Percentiles rank a stretch among this genome's conserved stretches.
Evolutionary conservation across 208 protist species (phyloP).

Genomic region (Herpetomonas muscarum): DNA sequence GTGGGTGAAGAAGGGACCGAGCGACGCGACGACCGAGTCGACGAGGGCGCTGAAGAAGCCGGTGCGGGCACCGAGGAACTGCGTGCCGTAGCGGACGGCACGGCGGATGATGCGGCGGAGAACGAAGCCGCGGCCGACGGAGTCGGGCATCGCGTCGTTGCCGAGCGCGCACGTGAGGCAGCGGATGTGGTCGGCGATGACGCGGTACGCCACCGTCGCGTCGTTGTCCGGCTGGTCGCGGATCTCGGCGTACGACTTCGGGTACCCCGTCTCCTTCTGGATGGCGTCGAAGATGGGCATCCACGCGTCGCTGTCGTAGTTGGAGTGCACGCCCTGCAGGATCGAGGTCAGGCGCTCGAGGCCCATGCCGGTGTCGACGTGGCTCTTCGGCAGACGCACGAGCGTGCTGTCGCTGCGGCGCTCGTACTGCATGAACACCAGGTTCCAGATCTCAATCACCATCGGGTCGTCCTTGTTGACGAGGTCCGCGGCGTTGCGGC

Average conservation of each 20-base stretch:
- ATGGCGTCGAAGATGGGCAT: slow-evolving; percentile 96
- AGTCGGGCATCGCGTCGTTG: slow-evolving; percentile 96
- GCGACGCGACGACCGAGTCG: slow-evolving; percentile 77
- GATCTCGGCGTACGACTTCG: slow-evolving; percentile 81
- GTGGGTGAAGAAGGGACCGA: slow-evolving; percentile 95
- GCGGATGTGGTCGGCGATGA: slow-evolving; percentile 99
- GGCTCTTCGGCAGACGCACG: slow-evolving; percentile 83
- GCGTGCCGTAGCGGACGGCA: slow-evolving; percentile 94
- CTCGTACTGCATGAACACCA: slow-evolving; percentile 99
- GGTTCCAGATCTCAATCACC: slow-evolving; percentile 99
- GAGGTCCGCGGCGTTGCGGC: slow-evolving; percentile 92
- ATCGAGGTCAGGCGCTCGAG: slow-evolving; percentile 97
- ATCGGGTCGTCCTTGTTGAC: slow-evolving; percentile 99
- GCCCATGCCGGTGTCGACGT: slow-evolving; percentile 99
- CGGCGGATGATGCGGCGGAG: slow-evolving; percentile 97
- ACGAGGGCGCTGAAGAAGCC: slow-evolving; percentile 96
- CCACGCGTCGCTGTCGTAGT: slow-evolving; percentile 99
- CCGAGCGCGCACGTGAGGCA: slow-evolving; percentile 96
- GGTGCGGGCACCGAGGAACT: slow-evolving; percentile 91
- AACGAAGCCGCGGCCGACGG: slow-evolving; percentile 95
- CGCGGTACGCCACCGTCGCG: slow-evolving; percentile 96
- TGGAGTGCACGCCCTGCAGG: slow-evolving; percentile 95
- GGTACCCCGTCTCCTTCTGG: slow-evolving; percentile 90
- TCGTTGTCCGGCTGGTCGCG: slow-evolving; percentile 81
- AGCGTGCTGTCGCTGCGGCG: slow-evolving; percentile 88